A percentile compares a stretch with the other conserved stretches of the same genome.
These are phyloP conservation scores for Aspergillus pseudoterreus DNA, from an alignment of 2,329 filamentous ascomycete species.

Conservation along the genomic window DNA sequence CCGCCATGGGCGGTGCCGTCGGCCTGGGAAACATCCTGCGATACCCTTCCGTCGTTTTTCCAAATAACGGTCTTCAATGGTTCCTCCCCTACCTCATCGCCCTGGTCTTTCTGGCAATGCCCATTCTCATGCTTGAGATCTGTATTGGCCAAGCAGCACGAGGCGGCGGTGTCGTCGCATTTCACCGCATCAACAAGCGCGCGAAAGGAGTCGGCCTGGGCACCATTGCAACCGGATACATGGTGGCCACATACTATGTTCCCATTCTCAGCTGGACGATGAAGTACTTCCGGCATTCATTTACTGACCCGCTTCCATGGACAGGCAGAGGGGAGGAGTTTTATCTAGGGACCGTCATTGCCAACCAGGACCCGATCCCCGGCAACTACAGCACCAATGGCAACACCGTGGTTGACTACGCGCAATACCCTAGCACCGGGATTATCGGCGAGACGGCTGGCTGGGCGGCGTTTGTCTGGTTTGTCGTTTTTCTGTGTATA, in stretches of 20 bases:
- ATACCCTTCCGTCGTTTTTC: background rate
- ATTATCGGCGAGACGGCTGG: background rate
- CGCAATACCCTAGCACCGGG: background rate
- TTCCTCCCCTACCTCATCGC: background rate
- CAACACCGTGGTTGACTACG: background rate
- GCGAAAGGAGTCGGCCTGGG: background rate
- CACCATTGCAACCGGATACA: background rate
- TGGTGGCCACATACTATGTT: background rate
- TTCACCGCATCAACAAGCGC: background rate
- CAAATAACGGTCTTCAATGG: background rate
- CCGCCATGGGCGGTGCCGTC: background rate
- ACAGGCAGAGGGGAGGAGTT: background rate
- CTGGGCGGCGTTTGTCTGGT: background rate
- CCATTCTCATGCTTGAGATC: background rate
- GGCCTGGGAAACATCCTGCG: background rate
- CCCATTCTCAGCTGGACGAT: background rate
- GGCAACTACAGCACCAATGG: background rate
- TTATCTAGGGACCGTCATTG: background rate
- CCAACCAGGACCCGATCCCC: background rate
- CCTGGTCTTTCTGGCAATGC: background rate
- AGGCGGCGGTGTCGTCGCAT: background rate
- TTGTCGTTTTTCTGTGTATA: background rate
- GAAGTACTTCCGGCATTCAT: background rate
- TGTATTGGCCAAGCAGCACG: background rate
- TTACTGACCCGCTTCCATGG: background rate